Conservation (phyloP, 2,329 filamentous ascomycete species). For the Fusarium solani-melongenae region DNA sequence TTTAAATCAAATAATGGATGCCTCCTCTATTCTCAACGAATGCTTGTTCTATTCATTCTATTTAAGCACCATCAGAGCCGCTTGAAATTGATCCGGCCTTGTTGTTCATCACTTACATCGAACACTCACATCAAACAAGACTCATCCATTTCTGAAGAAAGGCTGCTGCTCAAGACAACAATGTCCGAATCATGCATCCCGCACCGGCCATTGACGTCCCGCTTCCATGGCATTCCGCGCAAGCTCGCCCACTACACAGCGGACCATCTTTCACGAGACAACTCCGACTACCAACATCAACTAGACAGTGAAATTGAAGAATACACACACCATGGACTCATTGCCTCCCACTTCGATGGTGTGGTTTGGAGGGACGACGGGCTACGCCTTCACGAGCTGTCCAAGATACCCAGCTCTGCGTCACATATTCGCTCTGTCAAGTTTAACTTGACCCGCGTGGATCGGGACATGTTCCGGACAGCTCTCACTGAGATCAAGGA, state of each 20-base stretch:
- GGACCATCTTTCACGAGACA: constrained; percentile 51
- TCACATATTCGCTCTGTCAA: constrained; percentile 55
- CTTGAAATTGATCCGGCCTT: not conserved
- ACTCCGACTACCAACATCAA: constrained; percentile 56
- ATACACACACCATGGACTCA: constrained; percentile 10
- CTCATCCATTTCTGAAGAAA: not conserved
- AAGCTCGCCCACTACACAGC: constrained; percentile 58
- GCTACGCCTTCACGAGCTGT: constrained; percentile 56
- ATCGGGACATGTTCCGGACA: constrained; percentile 8
- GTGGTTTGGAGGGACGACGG: constrained; percentile 59
- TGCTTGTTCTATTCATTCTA: not conserved
- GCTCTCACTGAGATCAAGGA: not conserved
- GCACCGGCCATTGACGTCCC: not conserved
- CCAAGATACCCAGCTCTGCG: constrained; percentile 55
- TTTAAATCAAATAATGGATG: not conserved
- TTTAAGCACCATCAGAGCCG: not conserved
- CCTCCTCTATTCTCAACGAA: not conserved
- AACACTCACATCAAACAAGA: not conserved
- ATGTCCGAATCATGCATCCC: not conserved
- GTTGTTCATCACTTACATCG: not conserved
- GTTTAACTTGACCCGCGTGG: constrained; percentile 53
- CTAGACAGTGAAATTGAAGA: not conserved
- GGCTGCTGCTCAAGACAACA: not conserved
- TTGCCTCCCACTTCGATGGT: constrained; percentile 51
- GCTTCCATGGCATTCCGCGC: constrained; percentile 44